Base-by-base conservation (phyloP, 768 basidiomycete genomes). In the Flagelloscypha sp. region DNA sequence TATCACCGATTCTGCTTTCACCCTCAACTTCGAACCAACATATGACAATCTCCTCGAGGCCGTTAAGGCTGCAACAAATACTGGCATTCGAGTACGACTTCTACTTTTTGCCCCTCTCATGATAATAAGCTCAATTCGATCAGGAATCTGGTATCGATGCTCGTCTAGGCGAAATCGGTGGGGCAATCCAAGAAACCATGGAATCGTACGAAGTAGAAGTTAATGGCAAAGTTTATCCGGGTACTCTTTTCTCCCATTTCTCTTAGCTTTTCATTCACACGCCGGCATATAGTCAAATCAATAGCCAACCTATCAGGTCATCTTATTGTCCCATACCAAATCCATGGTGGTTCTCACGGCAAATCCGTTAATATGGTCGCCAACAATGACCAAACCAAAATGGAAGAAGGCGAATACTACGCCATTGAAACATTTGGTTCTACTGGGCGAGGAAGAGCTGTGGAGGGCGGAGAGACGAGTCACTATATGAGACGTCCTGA, bases 351-450 rank as follows among this genome's bases (percentile, higher is more conserved):
- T n/a, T n/a, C n/a, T n/a, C n/a, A n/a, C n/a, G 84, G 84, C 19
- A 99, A 99, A 59, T 87, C 85, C 0, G 80, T 98, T 2, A 70
- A 87, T 23, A 74, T 98, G 29, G 86, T 95, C 29, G 87, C 84
- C 55, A 89, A 84, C 38, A 74, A 81, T 21, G 92, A 95, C 53
- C 77, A 82, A 42, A 88, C 84, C 10, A 94, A 88, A 62, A 99
- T 99, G 95, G 95, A 98, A 53, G 95, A 99, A 59, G 95, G 93
- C 25, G 95, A 98, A 50, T 97, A 98, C 54, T 99, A 88, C 55
- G 95, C 95, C 7, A 94, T 99, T 37, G 95, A 99, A 59, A 99
- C 95, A 2, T 99, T 99, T 56, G 95, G 95, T 8, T 87, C 85
- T n/a, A 98, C 94, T 1, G 94, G 95, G 11, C 70, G 83, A 27